These are phyloP conservation scores for Jatropha multifida DNA, from an alignment of 441 rosid species.

Conservation along the genomic window DNA sequence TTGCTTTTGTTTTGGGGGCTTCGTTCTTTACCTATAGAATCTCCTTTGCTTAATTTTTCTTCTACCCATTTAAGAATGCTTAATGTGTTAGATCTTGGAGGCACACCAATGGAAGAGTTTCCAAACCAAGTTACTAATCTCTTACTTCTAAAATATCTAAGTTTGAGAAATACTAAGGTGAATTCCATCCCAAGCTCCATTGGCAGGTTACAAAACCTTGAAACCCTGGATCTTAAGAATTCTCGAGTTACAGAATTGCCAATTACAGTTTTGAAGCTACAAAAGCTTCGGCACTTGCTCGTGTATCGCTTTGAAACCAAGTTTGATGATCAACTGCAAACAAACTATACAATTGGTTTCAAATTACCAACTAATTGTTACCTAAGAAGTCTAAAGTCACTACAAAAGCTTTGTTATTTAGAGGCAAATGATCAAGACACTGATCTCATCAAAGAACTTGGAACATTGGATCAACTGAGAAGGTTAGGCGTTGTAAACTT, in stretches of 20 bases:
- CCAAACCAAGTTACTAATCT: constrained; percentile 11
- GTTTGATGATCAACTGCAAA: neutral
- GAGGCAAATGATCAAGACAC: constrained; percentile 23
- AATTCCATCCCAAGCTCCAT: constrained; percentile 23
- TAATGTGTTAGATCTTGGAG: constrained; percentile 26
- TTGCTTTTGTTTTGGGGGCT: constrained; percentile 31
- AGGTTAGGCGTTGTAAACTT: constrained; percentile 32
- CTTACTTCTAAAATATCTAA: constrained; percentile 21
- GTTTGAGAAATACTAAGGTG: constrained; percentile 25
- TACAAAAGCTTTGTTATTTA: constrained; percentile 36
- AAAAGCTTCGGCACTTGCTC: constrained; percentile 35
- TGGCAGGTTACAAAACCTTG: constrained; percentile 18
- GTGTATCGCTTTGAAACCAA: constrained; percentile 10
- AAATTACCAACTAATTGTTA: neutral
- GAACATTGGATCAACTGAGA: constrained; percentile 31
- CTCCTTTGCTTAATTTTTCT: neutral
- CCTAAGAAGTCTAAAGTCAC: constrained; percentile 25
- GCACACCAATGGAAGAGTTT: constrained; percentile 19
- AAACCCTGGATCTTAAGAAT: constrained; percentile 29
- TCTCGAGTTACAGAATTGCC: constrained; percentile 19
- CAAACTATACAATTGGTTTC: neutral
- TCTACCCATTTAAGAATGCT: constrained; percentile 12
- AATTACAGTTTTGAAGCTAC: constrained; percentile 14
- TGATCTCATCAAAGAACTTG: constrained; percentile 21
- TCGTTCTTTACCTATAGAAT: constrained; percentile 4